Percentiles rank a stretch among this genome's conserved stretches.
Conservation (phyloP, 1,139 yeast genomes). For the Wickerhamomyces sp. region DNA sequence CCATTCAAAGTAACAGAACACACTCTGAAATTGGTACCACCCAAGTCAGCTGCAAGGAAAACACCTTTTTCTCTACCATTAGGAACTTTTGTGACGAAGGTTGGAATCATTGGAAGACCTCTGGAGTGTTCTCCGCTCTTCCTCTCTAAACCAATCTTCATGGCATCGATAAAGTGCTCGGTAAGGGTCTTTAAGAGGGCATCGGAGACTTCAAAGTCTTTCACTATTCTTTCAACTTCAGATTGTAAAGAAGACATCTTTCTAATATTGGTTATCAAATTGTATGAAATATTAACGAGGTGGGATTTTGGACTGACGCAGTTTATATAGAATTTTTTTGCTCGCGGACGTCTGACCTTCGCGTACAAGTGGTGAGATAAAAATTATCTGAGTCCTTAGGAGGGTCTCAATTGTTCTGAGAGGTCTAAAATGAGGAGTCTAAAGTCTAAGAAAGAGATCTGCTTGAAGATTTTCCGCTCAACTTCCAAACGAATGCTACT, state of each 20-base stretch:
- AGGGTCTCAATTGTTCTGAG: no score
- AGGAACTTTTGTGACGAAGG: slow-evolving; percentile 77
- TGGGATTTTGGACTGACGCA: no score
- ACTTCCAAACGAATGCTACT: no score
- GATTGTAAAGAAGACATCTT: slow-evolving; percentile 13
- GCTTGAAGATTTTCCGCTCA: no score
- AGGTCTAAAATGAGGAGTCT: no score
- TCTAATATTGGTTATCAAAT: no score
- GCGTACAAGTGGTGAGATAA: no score
- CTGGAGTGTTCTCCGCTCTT: slow-evolving; percentile 14
- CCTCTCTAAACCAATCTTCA: slow-evolving; percentile 51
- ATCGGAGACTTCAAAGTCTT: slow-evolving; percentile 49
- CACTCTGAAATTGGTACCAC: slow-evolving; percentile 87
- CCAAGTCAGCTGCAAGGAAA: slow-evolving; percentile 76
- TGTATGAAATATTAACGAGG: no score
- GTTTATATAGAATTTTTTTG: no score
- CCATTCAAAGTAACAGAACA: slow-evolving; percentile 80
- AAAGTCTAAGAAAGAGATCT: no score
- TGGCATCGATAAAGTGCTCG: slow-evolving; percentile 55
- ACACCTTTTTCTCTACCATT: slow-evolving; percentile 77
- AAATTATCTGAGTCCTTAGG: no score
- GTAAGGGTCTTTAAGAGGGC: slow-evolving; percentile 54
- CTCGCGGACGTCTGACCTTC: no score
- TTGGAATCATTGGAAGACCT: slow-evolving; percentile 83
- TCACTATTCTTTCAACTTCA: slow-evolving; percentile 43